These are phyloP conservation scores for Peterozyma xylosa DNA, from an alignment of 805 yeast species.

Conservation along the genomic window DNA sequence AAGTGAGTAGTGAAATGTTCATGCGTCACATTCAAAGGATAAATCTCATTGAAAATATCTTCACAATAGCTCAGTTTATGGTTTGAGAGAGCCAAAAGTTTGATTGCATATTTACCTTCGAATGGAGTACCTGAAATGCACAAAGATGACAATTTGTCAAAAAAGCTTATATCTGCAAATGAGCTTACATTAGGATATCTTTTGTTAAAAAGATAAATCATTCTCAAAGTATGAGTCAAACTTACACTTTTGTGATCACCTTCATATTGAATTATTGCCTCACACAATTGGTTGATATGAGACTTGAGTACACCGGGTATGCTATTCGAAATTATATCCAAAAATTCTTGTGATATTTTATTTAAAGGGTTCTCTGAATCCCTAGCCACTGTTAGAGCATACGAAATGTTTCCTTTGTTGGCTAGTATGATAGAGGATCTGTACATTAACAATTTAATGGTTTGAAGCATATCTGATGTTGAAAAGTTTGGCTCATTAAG, in stretches of 20 bases:
- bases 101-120: conserved; percentile 61
- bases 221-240: conserved; percentile 39
- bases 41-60: conserved; percentile 30
- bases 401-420: conserved; percentile 57
- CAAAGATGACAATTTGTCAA: conserved; percentile 35
- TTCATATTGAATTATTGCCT: conserved; percentile 22
- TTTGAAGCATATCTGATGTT: conserved; percentile 31
- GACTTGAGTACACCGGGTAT: conserved; percentile 60
- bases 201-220: conserved; percentile 51
- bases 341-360: conserved; percentile 38
- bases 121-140: conserved; percentile 45
- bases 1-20: conserved; percentile 45
- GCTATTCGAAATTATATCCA: conserved; percentile 50
- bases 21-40: conserved; percentile 40
- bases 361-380: conserved; percentile 23
- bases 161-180: conserved; percentile 35
- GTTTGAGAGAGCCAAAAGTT: conserved; percentile 42
- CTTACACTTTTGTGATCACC: background rate
- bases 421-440: conserved; percentile 54
- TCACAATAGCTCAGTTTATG: conserved; percentile 31
- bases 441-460: conserved; percentile 50
- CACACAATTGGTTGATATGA: conserved; percentile 45
- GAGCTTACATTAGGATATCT: conserved; percentile 37
- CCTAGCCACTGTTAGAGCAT: conserved; percentile 40
- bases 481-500: conserved; percentile 12